phyloP scores from a whole-genome alignment of 345 rosid species.

The Hirschfeldia incana region DNA sequence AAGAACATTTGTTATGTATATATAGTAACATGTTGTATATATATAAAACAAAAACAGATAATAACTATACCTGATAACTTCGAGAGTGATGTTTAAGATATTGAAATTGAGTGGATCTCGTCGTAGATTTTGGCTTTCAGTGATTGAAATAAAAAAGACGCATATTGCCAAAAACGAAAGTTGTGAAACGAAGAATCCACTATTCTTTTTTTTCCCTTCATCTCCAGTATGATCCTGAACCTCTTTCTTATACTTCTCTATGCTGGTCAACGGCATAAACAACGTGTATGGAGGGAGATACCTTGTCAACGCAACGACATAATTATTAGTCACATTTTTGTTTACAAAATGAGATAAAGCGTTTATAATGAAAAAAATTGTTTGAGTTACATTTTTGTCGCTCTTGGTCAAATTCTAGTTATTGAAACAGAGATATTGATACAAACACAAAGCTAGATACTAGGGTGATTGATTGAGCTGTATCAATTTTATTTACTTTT shows the following conservation, averaged over 20 bases:
- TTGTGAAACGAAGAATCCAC: slow-evolving; percentile 40
- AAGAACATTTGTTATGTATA: neutral
- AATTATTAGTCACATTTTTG: neutral
- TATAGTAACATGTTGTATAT: neutral
- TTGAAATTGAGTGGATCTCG: slow-evolving; percentile 65
- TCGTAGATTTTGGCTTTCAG: slow-evolving; percentile 49
- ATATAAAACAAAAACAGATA: neutral
- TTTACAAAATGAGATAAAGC: no score
- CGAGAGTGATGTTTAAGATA: slow-evolving; percentile 53
- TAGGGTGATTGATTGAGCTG: no score
- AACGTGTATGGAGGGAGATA: neutral
- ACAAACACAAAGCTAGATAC: no score
- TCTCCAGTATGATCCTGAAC: neutral
- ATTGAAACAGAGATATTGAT: no score
- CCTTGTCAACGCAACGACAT: neutral
- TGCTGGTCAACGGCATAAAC: slow-evolving; percentile 1
- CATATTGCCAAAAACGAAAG: slow-evolving; percentile 50
- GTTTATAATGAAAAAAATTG: no score
- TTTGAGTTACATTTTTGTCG: no score
- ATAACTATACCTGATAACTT: slow-evolving; percentile 56
- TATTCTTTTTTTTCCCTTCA: neutral
- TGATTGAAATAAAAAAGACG: slow-evolving; percentile 50
- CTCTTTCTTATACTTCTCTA: slow-evolving; percentile 1
- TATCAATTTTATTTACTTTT: no score
- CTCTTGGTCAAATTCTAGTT: no score